These are phyloP conservation scores for Zymoseptoria passerinii DNA, from an alignment of 2,329 filamentous ascomycete species.

Conservation along the genomic window DNA sequence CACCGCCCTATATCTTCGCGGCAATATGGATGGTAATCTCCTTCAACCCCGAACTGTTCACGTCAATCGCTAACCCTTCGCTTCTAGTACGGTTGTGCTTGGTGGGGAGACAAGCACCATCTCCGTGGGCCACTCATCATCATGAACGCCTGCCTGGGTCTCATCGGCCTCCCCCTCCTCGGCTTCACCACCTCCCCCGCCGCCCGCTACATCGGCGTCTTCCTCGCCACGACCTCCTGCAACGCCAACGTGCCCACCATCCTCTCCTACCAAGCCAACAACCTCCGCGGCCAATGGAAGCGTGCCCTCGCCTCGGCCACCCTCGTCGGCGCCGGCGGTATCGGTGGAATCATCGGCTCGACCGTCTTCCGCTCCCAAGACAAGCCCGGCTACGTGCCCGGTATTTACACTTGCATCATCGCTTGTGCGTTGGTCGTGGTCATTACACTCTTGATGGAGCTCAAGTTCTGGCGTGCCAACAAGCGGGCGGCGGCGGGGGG, in stretches of 20 bases:
- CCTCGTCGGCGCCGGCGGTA: conserved; percentile 65
- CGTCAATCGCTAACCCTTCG: too few species aligned
- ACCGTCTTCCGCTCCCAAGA: conserved; percentile 30
- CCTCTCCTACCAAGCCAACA: conserved; percentile 78
- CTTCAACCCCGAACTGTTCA: too few species aligned
- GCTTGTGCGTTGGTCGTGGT: conserved; percentile 24
- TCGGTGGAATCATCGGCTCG: conserved; percentile 58
- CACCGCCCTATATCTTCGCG: conserved; percentile 26
- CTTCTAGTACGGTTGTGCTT: conserved; percentile 19
- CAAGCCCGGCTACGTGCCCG: conserved; percentile 26
- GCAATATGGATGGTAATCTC: conserved; percentile 25
- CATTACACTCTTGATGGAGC: conserved; percentile 23
- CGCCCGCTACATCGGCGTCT: conserved; percentile 30
- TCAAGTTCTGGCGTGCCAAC: conserved; percentile 29
- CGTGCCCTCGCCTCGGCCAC: conserved; percentile 69
- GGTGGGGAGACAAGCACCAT: conserved; percentile 28
- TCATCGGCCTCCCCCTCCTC: conserved; percentile 29
- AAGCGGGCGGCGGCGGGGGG: conserved; percentile 29
- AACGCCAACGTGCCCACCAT: conserved; percentile 57
- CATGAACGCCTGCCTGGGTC: conserved; percentile 26
- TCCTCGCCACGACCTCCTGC: conserved; percentile 28
- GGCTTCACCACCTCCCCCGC: conserved; percentile 25
- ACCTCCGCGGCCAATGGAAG: conserved; percentile 84
- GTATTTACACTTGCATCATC: conserved; percentile 27
- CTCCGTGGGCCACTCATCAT: conserved; percentile 30